phyloP scores from a whole-genome alignment of 139 green algal species.

The Chlamydomonas schloesseri region DNA sequence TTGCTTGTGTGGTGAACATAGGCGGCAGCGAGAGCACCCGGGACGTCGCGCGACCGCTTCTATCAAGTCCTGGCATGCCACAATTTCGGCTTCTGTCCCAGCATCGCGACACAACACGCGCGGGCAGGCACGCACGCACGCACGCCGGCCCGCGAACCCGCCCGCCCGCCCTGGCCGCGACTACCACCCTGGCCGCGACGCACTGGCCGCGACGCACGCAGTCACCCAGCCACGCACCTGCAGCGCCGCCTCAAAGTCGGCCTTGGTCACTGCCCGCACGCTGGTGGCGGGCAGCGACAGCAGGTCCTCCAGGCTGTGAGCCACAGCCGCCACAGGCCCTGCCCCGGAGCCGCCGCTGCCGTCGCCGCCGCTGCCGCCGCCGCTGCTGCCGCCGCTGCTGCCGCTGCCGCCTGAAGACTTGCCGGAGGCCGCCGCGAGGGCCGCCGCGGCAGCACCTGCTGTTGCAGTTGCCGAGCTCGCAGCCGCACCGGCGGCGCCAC shows the following conservation, averaged over 20 bases:
- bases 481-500: not conserved
- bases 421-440: no score
- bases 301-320: not conserved
- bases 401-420: not conserved
- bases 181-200: no score
- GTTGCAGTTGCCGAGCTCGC: not conserved
- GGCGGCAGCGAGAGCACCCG: no score
- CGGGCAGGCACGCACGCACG: not conserved
- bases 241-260: slow-evolving; percentile 52
- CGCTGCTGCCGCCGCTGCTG: not conserved
- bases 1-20: no score
- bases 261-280: slow-evolving; percentile 6
- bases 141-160: no score
- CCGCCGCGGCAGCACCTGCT: not conserved
- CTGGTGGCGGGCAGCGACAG: not conserved
- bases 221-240: not conserved
- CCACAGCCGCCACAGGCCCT: not conserved
- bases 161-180: no score
- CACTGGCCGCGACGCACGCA: not conserved
- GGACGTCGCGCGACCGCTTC: no score
- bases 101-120: no score
- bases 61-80: no score
- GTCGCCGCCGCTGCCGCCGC: not conserved
- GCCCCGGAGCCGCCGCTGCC: no score
- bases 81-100: no score